Percentiles rank a stretch among this genome's conserved stretches.
Evolutionary conservation across 495 filamentous ascomycete genomes (phyloP).

Genomic region (Xylaria grammica): DNA sequence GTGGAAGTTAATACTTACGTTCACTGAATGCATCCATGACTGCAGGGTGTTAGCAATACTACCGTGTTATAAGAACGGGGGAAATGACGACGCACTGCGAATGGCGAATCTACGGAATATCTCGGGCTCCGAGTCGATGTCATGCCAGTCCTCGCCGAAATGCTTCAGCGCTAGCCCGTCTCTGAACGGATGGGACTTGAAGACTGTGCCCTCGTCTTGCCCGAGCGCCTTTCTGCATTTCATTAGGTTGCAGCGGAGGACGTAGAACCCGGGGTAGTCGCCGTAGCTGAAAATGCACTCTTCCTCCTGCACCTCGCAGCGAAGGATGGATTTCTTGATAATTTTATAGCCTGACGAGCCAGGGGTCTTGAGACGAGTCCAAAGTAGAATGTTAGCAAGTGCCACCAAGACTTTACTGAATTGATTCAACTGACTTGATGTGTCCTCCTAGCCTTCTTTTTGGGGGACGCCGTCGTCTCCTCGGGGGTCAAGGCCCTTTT

Average conservation of each 20-base stretch:
- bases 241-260: conserved; percentile 11
- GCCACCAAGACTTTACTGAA: not conserved
- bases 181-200: conserved; percentile 11
- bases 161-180: conserved; percentile 11
- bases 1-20: not conserved
- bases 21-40: not conserved
- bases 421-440: not conserved
- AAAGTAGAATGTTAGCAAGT: not conserved
- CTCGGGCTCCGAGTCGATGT: conserved; percentile 1
- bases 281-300: conserved; percentile 15
- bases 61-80: not conserved
- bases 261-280: conserved; percentile 1
- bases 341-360: not conserved
- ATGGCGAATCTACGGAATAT: conserved; percentile 14
- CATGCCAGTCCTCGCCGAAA: conserved; percentile 4
- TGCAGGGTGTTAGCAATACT: not conserved
- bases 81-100: not conserved
- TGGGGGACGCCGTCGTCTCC: not conserved
- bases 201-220: not conserved
- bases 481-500: conserved; percentile 6
- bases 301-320: not conserved
- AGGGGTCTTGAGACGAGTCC: not conserved
- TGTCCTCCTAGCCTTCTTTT: conserved; percentile 8
- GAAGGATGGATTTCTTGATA: not conserved
- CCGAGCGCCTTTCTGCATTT: conserved; percentile 12